phyloP scores from a whole-genome alignment of 768 basidiomycete species.

The Saitozyma podzolica region DNA sequence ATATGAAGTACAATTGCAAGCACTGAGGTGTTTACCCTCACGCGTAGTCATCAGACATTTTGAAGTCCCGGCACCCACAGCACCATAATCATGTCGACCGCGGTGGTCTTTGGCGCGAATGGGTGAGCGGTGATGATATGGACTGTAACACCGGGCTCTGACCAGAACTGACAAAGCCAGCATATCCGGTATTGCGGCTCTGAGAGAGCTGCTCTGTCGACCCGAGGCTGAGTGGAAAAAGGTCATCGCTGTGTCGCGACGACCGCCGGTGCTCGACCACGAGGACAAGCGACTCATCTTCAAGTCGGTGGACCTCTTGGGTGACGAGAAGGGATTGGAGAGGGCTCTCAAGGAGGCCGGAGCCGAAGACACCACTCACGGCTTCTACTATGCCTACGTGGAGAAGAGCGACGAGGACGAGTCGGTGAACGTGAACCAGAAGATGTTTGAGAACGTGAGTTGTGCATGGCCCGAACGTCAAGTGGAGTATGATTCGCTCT shows the following conservation, averaged over 20 bases:
- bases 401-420: slow-evolving; percentile 20
- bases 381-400: slow-evolving; percentile 19
- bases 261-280: neutral
- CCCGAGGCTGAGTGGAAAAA: neutral
- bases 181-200: neutral
- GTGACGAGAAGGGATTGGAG: neutral
- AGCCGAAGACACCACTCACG: neutral
- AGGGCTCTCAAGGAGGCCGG: neutral
- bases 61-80: no score
- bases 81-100: neutral
- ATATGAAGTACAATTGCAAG: no score
- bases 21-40: no score
- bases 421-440: slow-evolving; percentile 32
- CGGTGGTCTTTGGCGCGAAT: neutral
- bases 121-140: neutral
- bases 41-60: no score
- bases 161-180: neutral
- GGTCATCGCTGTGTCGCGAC: neutral
- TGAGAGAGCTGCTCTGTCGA: neutral
- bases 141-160: neutral
- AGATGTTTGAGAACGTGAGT: slow-evolving; percentile 40
- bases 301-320: slow-evolving; percentile 24
- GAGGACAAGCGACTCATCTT: slow-evolving; percentile 33
- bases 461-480: slow-evolving; percentile 12
- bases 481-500: slow-evolving; percentile 27